Base-by-base conservation (phyloP, 2,329 filamentous ascomycete species). In the Clonostachys byssicola region DNA sequence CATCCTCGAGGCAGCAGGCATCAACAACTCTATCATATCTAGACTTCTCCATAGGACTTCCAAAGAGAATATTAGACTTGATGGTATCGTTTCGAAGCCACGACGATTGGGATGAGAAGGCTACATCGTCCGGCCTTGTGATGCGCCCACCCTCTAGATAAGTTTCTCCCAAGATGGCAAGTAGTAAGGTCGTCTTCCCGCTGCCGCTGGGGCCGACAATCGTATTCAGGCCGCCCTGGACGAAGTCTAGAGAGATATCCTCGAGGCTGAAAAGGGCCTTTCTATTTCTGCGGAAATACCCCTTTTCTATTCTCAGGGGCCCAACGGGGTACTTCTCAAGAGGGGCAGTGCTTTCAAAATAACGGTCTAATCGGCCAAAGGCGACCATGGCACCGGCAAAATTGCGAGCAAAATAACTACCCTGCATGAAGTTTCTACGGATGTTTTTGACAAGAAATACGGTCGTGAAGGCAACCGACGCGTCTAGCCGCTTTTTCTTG, bases 21-120 rank as follows among this genome's bases (percentile, higher is more conserved):
- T 78, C 67, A 17, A 85, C 63, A 1, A 83, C 72, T 30, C 66
- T 65, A 39, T 77, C 67, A 54, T 85, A 85, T 17, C 78, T 71
- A n/a, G 56, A 52, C 49, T 71, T 62, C 48, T 82, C 77, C 54
- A 77, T 74, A 8, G 65, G 54, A 35, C 69, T 73, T 14, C 76
- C 73, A 51, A 82, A 81, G 3, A 80, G 55, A 40, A 82, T 74
- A 45, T 82, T 82, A 40, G 75, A 70, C 40, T 70, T 70, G 40
- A 82, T 71, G 0, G 75, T 77, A 34, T 75, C 75, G 47, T 79
- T 81, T 54, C 80, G 78, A 5, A 82, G 62, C 78, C 78, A 82
- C 0, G 78, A 64, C 3, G 74, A 75, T 49, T 82, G 79, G 2
- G 78, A 78, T 7, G 77, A 76, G 58, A 77, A 83, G 0, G 77